Evolutionary conservation across 139 green algal species (phyloP), one percentile per base, ranked within the genome.

Genomic region (Haematococcus sp.): DNA sequence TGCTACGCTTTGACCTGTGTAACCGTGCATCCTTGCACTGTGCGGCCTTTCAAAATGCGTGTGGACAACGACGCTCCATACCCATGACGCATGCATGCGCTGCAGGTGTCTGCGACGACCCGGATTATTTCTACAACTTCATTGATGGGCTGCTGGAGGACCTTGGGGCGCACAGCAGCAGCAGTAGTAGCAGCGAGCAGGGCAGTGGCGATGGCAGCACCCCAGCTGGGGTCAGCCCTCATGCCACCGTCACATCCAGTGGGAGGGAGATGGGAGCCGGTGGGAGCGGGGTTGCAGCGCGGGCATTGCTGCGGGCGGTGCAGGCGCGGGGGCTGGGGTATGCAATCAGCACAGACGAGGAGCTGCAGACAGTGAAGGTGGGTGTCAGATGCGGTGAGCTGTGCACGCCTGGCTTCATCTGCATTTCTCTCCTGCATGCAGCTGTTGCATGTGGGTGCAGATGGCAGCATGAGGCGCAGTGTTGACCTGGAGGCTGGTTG

Each of bases 311-410:
- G 49, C 51, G 35, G 32, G 66, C 46, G 25, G 66, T 72, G 3
- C 66, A 98, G 70, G 87, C 91, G 2, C 93, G 92, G 71, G 94
- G 94, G 0, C 60, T 75, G 16, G 94, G 94, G 2, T 98, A 98
- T 67, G 94, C 94, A 2, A 91, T 98, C 4, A 96, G 89, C 79
- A 88, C 68, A 1, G 66, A 88, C 1, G 86, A 94, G 2, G 94
- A 98, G 88, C 84, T 98, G 67, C 25, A 89, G 33, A 83, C 79
- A 2, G 82, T 93, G 11, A 55, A 78, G 77, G 85, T 90, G 46
- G 5, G 77, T 52, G 15, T 40, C 3, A 32, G 4, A 30, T 52
- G n/a, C 25, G 34, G 33, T 33, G 11, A 40, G n/a, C 4, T 49
- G 40, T 11, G 11, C n/a, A 49, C 11, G 40, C 25, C 25, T 65